Evolutionary conservation across 306 rosid genomes (phyloP).

Genomic region (Inga leiocalycina): DNA sequence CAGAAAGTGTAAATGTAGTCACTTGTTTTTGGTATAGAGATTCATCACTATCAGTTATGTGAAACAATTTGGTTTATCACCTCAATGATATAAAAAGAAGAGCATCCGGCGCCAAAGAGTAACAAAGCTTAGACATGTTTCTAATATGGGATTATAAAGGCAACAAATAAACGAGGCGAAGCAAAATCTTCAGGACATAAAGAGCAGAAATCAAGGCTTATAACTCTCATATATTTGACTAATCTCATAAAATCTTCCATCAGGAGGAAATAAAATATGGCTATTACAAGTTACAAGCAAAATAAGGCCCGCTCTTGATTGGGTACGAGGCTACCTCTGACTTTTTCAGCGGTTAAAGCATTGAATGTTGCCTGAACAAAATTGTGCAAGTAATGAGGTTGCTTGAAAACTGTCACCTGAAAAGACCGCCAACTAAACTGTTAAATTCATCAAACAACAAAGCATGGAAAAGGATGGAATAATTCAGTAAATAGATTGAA

Average conservation of each 20-base stretch:
- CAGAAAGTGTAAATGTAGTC: neutral
- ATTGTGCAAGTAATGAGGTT: slow-evolving; percentile 85
- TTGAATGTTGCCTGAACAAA: slow-evolving; percentile 90
- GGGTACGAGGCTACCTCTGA: slow-evolving; percentile 60
- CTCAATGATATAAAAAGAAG: neutral
- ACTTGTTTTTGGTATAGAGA: neutral
- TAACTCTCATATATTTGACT: neutral
- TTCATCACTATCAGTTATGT: too few relatives aligned
- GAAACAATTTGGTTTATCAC: slow-evolving; percentile 5
- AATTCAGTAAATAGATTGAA: neutral
- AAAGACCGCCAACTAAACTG: slow-evolving; percentile 34
- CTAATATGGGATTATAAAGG: neutral
- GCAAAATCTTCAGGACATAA: neutral
- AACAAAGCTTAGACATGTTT: neutral
- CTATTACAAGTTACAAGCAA: slow-evolving; percentile 19
- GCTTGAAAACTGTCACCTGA: slow-evolving; percentile 93
- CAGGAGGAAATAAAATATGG: neutral
- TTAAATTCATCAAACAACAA: slow-evolving; percentile 10
- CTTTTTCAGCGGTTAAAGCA: slow-evolving; percentile 80
- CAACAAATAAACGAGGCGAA: neutral
- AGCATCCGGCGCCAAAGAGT: neutral
- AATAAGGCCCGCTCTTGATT: slow-evolving; percentile 2
- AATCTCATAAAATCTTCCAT: neutral
- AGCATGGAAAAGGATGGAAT: slow-evolving; percentile 5
- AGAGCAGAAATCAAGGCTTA: neutral